Base-by-base conservation (phyloP, 148 eudicot species). In the Amaranthus hypochondriacus region DNA sequence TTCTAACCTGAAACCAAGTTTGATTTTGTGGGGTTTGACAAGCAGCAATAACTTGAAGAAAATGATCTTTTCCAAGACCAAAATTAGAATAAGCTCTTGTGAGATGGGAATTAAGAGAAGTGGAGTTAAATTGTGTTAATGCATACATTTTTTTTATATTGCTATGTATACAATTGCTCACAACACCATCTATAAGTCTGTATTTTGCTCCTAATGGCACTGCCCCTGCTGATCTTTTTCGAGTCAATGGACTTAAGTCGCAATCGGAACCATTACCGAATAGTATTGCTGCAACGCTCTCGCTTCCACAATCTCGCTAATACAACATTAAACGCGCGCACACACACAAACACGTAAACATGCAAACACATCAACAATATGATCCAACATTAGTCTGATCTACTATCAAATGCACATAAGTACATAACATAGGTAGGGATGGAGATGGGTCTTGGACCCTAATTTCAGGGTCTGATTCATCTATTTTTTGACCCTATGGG, bases 91-190 rank as follows among this genome's bases (percentile, higher is more conserved):
- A 92, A 63, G 97, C 91, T 77, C 86, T 80, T 49, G 86, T 80
- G 51, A 92, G 92, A 80, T 92, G 97, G 59, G 96, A 81, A 73
- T 92, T 92, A 5, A 92, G 91, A 65, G 96, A 86, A 68, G 93
- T 83, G 49, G 97, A 92, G 76, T 89, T 92, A 58, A 81, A 85
- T 58, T 92, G 97, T 47, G 97, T 88, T 56, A 90, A 81, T 47
- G 96, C 97, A 76, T 86, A 92, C 49, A 92, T 86, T 66, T 84
- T 92, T 69, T 80, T 80, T 67, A 92, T 87, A 77, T 86, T 84
- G 77, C 93, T 92, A 64, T 88, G 83, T 57, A 92, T 90, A 81
- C 97, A 92, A 82, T 92, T 92, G 89, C 91, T 92, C 10, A 90
- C 84, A 62, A 87, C 93, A 68, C 82, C 91, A 80, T 92, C 97